phyloP scores from a whole-genome alignment of 2,329 filamentous ascomycete genomes.

The Aspergillus glaucus region DNA sequence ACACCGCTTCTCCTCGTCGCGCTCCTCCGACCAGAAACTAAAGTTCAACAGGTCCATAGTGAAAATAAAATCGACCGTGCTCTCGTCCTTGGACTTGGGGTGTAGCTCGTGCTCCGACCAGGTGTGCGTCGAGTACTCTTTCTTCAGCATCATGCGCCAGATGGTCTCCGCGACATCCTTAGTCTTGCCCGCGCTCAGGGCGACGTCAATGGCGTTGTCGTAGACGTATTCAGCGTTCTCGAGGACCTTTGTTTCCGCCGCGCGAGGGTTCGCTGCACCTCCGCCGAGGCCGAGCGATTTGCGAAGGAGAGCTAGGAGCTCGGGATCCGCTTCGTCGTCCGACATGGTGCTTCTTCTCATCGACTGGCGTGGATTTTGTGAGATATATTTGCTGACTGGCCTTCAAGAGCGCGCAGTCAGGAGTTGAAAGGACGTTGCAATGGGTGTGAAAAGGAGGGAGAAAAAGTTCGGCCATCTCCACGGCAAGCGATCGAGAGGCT shows the following conservation, averaged over 20 bases:
- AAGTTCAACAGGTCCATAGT: slow-evolving; percentile 97
- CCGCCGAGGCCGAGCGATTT: slow-evolving; percentile 66
- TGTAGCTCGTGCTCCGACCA: slow-evolving; percentile 90
- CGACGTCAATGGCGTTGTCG: slow-evolving; percentile 88
- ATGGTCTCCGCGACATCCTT: slow-evolving; percentile 77
- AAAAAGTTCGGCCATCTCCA: neutral
- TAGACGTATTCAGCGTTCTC: slow-evolving; percentile 78
- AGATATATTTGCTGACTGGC: neutral
- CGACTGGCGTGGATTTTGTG: neutral
- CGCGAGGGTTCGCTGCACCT: slow-evolving; percentile 45
- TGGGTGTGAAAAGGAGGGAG: neutral
- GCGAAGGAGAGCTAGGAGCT: slow-evolving; percentile 78
- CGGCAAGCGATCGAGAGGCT: neutral
- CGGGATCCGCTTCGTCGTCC: slow-evolving; percentile 83
- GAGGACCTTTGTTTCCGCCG: slow-evolving; percentile 75
- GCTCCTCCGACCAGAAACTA: slow-evolving; percentile 81
- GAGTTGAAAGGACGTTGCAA: neutral
- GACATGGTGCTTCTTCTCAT: slow-evolving; percentile 55
- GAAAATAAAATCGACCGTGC: slow-evolving; percentile 85
- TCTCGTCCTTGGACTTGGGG: slow-evolving; percentile 72
- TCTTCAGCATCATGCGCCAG: slow-evolving; percentile 73
- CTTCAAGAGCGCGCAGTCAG: neutral
- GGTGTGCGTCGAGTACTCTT: slow-evolving; percentile 72
- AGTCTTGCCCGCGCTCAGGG: slow-evolving; percentile 73
- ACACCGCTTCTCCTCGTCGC: slow-evolving; percentile 63